Evolutionary conservation across 306 rosid species (phyloP).

Genomic region (Notholithocarpus densiflorus): DNA sequence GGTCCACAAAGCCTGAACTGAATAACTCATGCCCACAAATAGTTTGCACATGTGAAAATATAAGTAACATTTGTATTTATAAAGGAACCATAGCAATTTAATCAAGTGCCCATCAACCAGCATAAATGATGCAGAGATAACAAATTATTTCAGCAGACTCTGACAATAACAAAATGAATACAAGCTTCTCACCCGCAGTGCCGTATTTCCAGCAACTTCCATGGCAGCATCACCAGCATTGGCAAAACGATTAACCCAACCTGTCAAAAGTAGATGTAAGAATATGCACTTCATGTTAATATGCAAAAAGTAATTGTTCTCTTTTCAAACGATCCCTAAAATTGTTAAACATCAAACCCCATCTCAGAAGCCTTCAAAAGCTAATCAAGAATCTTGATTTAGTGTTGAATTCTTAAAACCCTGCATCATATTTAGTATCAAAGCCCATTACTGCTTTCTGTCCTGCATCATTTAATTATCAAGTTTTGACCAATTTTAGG

Average conservation of each 20-base stretch:
- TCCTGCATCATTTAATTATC: neutral
- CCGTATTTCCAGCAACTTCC: slow-evolving; percentile 97
- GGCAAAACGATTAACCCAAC: slow-evolving; percentile 99
- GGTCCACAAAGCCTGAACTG: neutral
- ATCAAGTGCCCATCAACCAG: neutral
- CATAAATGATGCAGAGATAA: neutral
- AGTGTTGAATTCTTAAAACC: no score
- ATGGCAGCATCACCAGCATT: slow-evolving; percentile 98
- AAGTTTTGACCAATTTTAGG: neutral
- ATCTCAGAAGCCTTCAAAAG: no score
- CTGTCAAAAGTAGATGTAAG: slow-evolving; percentile 44
- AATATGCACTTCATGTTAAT: slow-evolving; percentile 16
- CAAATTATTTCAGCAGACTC: neutral
- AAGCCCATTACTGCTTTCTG: no score
- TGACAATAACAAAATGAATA: neutral
- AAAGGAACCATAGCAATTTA: neutral
- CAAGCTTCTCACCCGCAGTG: slow-evolving; percentile 62
- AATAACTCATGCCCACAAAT: neutral
- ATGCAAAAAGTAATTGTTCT: slow-evolving; percentile 15
- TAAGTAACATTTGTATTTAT: neutral
- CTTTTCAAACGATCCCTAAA: neutral
- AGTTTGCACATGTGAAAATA: neutral
- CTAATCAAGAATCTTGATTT: no score
- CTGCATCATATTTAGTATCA: no score
- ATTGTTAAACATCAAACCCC: no score